Conservation (phyloP, 2,329 filamentous ascomycete species). For the Epichloe bromicola region DNA sequence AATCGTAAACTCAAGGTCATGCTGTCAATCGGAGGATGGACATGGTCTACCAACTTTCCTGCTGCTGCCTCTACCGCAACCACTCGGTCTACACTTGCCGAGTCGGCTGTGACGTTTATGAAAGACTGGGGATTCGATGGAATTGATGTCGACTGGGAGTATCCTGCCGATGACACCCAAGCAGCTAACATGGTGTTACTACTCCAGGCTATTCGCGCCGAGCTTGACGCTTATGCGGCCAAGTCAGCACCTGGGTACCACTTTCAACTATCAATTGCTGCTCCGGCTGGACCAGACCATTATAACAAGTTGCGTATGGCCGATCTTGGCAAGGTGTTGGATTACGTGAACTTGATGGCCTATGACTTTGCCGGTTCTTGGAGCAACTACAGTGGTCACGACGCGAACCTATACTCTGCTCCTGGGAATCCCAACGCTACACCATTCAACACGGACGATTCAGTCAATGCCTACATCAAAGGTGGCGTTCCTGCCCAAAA, state of each 20-base stretch:
- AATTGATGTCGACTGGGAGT: conserved; percentile 30
- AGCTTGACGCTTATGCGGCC: conserved; percentile 35
- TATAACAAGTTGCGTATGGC: conserved; percentile 35
- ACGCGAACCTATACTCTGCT: conserved; percentile 56
- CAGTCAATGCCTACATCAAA: conserved; percentile 51
- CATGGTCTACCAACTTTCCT: conserved; percentile 66
- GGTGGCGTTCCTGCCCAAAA: conserved; percentile 51
- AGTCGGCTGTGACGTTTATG: conserved; percentile 53
- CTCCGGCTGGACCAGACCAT: conserved; percentile 34
- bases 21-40: conserved; percentile 77
- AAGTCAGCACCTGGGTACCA: conserved; percentile 32
- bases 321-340: conserved; percentile 35
- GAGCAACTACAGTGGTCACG: conserved; percentile 50
- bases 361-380: conserved; percentile 70
- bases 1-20: conserved; percentile 69
- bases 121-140: conserved; percentile 56
- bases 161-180: conserved; percentile 23
- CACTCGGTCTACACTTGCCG: conserved; percentile 54
- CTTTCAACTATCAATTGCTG: conserved; percentile 41
- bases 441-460: conserved; percentile 54
- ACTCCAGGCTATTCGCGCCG: conserved; percentile 29
- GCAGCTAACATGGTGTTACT: conserved; percentile 32
- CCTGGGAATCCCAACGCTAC: conserved; percentile 42
- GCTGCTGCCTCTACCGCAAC: conserved; percentile 48
- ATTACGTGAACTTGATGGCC: conserved; percentile 56